Percentiles rank a stretch among this genome's conserved stretches.
phyloP scores from a whole-genome alignment of 495 filamentous ascomycete genomes.

The Aspergillus indologenus region DNA sequence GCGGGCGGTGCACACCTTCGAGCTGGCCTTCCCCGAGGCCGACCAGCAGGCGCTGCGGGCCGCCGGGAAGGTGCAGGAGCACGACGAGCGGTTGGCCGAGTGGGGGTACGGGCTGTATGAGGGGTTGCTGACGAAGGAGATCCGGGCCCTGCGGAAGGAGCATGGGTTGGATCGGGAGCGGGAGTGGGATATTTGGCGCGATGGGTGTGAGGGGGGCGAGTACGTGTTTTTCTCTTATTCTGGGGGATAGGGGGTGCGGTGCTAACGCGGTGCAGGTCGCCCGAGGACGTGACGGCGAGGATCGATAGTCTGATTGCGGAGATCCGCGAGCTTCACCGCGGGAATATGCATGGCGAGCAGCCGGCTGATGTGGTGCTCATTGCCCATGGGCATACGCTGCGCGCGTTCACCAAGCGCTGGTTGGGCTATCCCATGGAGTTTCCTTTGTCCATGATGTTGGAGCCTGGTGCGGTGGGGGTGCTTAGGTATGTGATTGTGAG shows the following conservation, averaged over 20 bases:
- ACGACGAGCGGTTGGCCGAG: conserved; percentile 63
- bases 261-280: conserved; percentile 23
- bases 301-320: conserved; percentile 65
- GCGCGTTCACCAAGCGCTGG: conserved; percentile 84
- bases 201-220: conserved; percentile 64
- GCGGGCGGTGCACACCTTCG: conserved; percentile 72
- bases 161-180: conserved; percentile 54
- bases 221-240: conserved; percentile 1
- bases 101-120: conserved; percentile 92
- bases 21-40: conserved; percentile 59
- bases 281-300: conserved; percentile 56
- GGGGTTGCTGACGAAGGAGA: conserved; percentile 66
- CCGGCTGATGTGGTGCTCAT: conserved; percentile 56
- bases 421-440: conserved; percentile 60
- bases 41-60: conserved; percentile 22
- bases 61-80: conserved; percentile 50
- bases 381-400: conserved; percentile 73
- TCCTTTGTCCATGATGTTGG: conserved; percentile 43
- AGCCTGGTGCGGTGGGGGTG: conserved; percentile 2
- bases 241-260: neutral
- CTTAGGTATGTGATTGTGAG: neutral
- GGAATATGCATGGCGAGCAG: conserved; percentile 45
- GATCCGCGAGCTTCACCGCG: conserved; percentile 54
- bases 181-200: conserved; percentile 77
- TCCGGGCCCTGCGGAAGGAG: conserved; percentile 56